A percentile compares a stretch with the other conserved stretches of the same genome.
These are phyloP conservation scores for Trichoderma gracile DNA, from an alignment of 2,329 filamentous ascomycete genomes.

Conservation along the genomic window DNA sequence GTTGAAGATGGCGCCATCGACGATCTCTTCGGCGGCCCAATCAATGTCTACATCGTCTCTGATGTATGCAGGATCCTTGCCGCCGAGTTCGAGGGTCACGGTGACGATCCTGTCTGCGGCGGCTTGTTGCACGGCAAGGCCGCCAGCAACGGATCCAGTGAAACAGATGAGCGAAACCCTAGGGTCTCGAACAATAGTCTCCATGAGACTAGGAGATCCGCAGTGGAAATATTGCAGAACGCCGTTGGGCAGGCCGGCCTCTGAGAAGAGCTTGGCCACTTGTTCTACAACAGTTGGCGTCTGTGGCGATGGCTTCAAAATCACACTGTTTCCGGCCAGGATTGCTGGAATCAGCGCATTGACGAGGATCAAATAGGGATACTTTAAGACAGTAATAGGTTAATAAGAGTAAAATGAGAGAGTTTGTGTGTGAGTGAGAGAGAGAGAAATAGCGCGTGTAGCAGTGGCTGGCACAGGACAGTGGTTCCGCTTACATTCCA, in stretches of 20 bases:
- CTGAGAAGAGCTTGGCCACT: constrained; percentile 70
- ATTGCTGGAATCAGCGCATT: constrained; percentile 93
- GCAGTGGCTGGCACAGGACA: constrained; percentile 9
- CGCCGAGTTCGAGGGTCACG: constrained; percentile 87
- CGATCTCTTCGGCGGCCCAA: constrained; percentile 92
- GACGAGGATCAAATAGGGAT: constrained; percentile 89
- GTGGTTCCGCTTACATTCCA: constrained; percentile 76
- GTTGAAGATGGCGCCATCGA: constrained; percentile 96
- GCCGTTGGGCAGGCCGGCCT: constrained; percentile 78
- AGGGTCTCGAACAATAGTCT: constrained; percentile 74
- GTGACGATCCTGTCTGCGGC: constrained; percentile 81
- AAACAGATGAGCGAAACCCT: constrained; percentile 84
- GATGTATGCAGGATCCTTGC: constrained; percentile 92
- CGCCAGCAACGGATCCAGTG: constrained; percentile 87
- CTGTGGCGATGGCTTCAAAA: constrained; percentile 92
- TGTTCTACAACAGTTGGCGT: constrained; percentile 91
- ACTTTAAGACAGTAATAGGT: constrained; percentile 53
- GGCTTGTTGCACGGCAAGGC: constrained; percentile 80
- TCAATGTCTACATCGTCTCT: constrained; percentile 80
- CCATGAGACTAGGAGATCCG: constrained; percentile 74
- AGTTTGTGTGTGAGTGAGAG: not conserved
- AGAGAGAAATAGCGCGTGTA: constrained; percentile 1
- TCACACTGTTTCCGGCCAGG: constrained; percentile 84
- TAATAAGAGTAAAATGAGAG: not conserved
- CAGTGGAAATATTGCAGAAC: constrained; percentile 93